Evolutionary conservation across 2,329 filamentous ascomycete genomes (phyloP).

Genomic region (Hypoxylon sp.): DNA sequence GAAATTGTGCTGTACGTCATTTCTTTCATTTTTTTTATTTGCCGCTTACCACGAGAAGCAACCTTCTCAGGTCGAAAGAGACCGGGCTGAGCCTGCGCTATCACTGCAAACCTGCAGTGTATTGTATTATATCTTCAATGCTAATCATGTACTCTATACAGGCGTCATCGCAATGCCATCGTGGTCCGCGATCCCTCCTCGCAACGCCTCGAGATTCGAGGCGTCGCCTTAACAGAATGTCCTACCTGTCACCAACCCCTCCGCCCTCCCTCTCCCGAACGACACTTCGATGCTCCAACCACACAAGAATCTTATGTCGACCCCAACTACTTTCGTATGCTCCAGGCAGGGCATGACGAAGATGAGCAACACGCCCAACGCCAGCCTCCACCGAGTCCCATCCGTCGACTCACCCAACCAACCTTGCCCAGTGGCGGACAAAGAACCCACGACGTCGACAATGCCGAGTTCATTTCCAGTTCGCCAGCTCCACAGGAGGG

Average conservation of each 20-base stretch:
- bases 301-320: slow-evolving; percentile 81
- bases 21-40: slow-evolving; percentile 28
- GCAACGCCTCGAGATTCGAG: slow-evolving; percentile 86
- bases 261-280: slow-evolving; percentile 65
- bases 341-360: slow-evolving; percentile 70
- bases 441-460: slow-evolving; percentile 52
- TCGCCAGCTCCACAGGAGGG: slow-evolving; percentile 66
- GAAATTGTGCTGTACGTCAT: slow-evolving; percentile 83
- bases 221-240: slow-evolving; percentile 76
- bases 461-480: slow-evolving; percentile 69
- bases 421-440: slow-evolving; percentile 54
- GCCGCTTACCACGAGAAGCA: slow-evolving; percentile 2
- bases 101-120: background rate
- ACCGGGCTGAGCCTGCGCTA: background rate
- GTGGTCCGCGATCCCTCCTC: slow-evolving; percentile 92
- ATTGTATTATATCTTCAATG: background rate
- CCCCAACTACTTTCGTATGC: slow-evolving; percentile 95
- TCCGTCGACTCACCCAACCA: slow-evolving; percentile 68
- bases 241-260: slow-evolving; percentile 90
- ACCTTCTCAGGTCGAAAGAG: background rate
- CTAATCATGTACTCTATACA: slow-evolving; percentile 57
- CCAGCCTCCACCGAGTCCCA: slow-evolving; percentile 65
- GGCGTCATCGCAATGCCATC: slow-evolving; percentile 91
- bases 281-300: slow-evolving; percentile 63
- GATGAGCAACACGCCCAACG: slow-evolving; percentile 61